Base-by-base conservation (phyloP, 2,329 filamentous ascomycete species). In the Pseudocercospora macadamiae region DNA sequence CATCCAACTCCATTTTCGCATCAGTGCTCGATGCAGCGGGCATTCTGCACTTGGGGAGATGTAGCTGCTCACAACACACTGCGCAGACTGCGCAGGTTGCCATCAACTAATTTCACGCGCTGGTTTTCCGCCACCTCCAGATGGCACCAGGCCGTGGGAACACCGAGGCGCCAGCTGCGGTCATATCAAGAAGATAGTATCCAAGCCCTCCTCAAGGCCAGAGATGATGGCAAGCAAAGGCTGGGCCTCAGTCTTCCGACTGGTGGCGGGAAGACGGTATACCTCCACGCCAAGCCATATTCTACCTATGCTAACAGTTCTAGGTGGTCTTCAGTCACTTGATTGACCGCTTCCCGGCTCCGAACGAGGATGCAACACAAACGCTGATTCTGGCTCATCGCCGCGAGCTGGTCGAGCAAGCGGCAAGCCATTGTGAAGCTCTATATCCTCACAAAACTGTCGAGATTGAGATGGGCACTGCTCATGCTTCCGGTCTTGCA, bases 261-360 rank as follows among this genome's bases (percentile, higher is more conserved):
- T 2, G 92, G 92, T 1, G 87, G 89, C 64, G 92, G 92, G 5
- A 96, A 96, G 73, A 96, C 92, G 10, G 64, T 61, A 55, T 9
- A 54, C 26, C 23, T 18, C n/a, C n/a, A n/a, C 4, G 89, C 89
- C 73, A 59, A 80, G 23, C 14, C 32, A 32, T 7, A 1, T 8
- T 2, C 7, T 12, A 8, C 25, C 26, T 19, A 28, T 42, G 28
- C 45, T 51, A 19, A 45, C 19, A 18, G 10, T 21, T 28, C 4
- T 65, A 91, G 89, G 88, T 99, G 71, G 93, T 99, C 68, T 99
- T 99, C 77, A 97, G 93, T 10, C 92, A 96, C 72, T 83, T 99
- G 45, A 96, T 99, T 62, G 86, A 90, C 68, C 88, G 90, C 58
- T 81, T 97, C 51, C 74, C 79, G 53, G 76, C 87, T 4, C 80